These are phyloP conservation scores for Clavispora carvajalis DNA, from an alignment of 805 yeast genomes.

Conservation along the genomic window DNA sequence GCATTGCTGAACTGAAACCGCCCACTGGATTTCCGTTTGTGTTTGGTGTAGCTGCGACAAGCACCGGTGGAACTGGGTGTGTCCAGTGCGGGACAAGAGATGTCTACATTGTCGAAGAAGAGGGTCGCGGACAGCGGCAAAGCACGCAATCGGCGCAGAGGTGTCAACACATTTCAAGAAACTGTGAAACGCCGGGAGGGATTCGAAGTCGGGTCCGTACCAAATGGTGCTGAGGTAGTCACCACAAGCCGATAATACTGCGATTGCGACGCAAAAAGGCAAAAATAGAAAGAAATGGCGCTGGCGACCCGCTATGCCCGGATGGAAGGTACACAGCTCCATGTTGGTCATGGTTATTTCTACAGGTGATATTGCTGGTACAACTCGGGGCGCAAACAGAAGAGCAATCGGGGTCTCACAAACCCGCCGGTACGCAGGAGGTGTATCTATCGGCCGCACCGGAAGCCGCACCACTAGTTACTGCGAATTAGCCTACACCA, in stretches of 20 bases:
- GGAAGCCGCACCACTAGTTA: too few relatives aligned
- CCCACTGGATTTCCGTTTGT: background rate
- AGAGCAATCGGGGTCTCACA: background rate
- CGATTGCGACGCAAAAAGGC: background rate
- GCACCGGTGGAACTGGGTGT: background rate
- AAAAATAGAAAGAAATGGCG: too few relatives aligned
- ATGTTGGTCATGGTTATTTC: too few relatives aligned
- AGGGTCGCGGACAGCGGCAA: background rate
- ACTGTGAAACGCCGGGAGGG: background rate
- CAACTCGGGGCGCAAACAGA: too few relatives aligned
- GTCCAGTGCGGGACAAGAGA: background rate
- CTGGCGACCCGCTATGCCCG: too few relatives aligned
- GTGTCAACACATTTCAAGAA: background rate
- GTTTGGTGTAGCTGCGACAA: background rate
- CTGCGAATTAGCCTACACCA: too few relatives aligned
- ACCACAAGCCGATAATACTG: background rate
- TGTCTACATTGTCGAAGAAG: background rate
- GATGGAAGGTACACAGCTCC: too few relatives aligned
- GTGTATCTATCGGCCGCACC: too few relatives aligned
- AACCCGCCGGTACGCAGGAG: background rate
- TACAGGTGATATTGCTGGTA: too few relatives aligned
- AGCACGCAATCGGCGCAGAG: background rate
- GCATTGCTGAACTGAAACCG: slow-evolving; percentile 9
- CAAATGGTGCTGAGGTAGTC: background rate
- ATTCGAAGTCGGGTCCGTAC: background rate